A percentile compares a stretch with the other conserved stretches of the same genome.
phyloP scores from a whole-genome alignment of 75 land plant genomes.

The Isoetes taiwanensis region DNA sequence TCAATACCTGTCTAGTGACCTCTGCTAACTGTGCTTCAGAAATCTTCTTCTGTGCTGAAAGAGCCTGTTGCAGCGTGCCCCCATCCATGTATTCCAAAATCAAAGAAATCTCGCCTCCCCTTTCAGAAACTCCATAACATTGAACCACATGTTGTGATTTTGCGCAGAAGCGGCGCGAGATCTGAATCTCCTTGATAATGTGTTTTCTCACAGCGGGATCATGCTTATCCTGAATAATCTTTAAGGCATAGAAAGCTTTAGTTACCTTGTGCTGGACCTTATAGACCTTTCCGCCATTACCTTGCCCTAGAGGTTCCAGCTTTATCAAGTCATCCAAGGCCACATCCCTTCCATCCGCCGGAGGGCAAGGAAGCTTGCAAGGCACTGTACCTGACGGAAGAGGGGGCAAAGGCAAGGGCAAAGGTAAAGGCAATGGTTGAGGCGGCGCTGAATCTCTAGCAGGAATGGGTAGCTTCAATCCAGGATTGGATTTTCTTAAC shows the following conservation, averaged over 20 bases:
- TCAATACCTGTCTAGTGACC: slow-evolving; percentile 39
- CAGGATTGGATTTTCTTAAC: no score
- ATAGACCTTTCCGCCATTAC: slow-evolving; percentile 54
- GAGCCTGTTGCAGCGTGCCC: slow-evolving; percentile 30
- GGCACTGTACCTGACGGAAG: neutral
- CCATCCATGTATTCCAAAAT: slow-evolving; percentile 43
- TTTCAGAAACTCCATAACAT: slow-evolving; percentile 32
- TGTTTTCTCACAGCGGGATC: slow-evolving; percentile 27
- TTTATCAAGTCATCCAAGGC: neutral
- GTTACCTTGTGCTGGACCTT: slow-evolving; percentile 36
- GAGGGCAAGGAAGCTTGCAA: neutral
- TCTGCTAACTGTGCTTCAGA: slow-evolving; percentile 20
- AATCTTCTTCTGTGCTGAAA: slow-evolving; percentile 10
- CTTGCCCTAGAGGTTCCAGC: slow-evolving; percentile 37
- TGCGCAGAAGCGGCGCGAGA: slow-evolving; percentile 23
- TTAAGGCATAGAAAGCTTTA: slow-evolving; percentile 28
- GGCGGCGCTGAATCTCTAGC: no score
- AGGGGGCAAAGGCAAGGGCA: neutral
- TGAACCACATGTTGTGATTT: slow-evolving; percentile 41
- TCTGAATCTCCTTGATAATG: slow-evolving; percentile 41
- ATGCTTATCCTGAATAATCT: slow-evolving; percentile 21
- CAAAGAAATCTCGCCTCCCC: slow-evolving; percentile 32
- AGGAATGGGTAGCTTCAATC: no score
- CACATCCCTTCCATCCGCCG: slow-evolving; percentile 13
- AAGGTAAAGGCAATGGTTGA: slow-evolving; percentile 11